Evolutionary conservation across 2,329 filamentous ascomycete species (phyloP).

Genomic region (Aspergillus hiratsukae): DNA sequence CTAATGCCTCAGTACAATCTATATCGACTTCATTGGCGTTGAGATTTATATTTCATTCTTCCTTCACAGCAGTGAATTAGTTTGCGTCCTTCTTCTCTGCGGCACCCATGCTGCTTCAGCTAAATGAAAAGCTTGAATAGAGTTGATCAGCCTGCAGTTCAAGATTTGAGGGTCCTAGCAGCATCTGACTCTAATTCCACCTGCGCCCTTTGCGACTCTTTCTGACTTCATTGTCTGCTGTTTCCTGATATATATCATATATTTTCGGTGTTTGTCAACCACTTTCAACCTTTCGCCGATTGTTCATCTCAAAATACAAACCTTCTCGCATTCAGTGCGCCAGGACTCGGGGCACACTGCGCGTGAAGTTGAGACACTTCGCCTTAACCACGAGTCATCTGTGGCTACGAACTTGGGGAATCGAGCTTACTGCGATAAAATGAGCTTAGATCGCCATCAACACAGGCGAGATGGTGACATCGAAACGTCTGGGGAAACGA

Average conservation of each 20-base stretch:
- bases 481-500: constrained; percentile 13
- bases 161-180: background rate
- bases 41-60: background rate
- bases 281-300: background rate
- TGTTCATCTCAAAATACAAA: background rate
- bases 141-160: background rate
- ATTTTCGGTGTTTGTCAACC: background rate
- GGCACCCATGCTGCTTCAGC: background rate
- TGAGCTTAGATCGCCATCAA: constrained; percentile 35
- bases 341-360: background rate
- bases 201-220: background rate
- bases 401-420: background rate
- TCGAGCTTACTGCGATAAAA: constrained; percentile 12
- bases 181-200: background rate
- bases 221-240: background rate
- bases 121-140: background rate
- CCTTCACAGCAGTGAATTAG: background rate
- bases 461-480: constrained; percentile 16
- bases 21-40: background rate
- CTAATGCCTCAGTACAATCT: background rate
- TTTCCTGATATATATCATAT: background rate
- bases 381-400: background rate
- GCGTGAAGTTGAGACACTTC: background rate
- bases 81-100: background rate
- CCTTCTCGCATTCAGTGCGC: background rate